Percentiles rank a stretch among this genome's conserved stretches.
Conservation (phyloP, 2,329 filamentous ascomycete species). For the Penicillium sp. region DNA sequence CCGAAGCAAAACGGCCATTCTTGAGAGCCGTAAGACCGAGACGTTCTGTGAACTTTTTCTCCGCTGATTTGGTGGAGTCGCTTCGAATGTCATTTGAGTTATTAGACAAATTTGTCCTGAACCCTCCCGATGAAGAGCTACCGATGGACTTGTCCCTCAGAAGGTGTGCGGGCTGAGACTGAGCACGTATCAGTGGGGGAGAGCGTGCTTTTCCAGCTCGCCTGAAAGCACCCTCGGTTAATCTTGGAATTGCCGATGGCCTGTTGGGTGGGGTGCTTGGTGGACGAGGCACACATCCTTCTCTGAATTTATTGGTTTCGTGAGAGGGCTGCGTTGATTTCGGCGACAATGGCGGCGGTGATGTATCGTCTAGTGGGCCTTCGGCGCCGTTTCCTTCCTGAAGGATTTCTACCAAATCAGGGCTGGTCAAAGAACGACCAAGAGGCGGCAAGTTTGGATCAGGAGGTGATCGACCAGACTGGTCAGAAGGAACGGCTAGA, state of each 20-base stretch:
- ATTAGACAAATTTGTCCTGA: conserved; percentile 24
- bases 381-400: conserved; percentile 7
- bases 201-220: conserved; percentile 40
- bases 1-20: conserved; percentile 47
- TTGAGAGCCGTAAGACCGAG: conserved; percentile 68
- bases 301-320: conserved; percentile 13
- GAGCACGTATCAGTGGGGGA: conserved; percentile 52
- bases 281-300: conserved; percentile 11
- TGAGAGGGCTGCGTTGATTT: conserved; percentile 1
- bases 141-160: conserved; percentile 30
- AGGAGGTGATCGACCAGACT: conserved; percentile 24
- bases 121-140: conserved; percentile 18
- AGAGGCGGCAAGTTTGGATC: conserved; percentile 9
- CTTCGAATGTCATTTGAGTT: conserved; percentile 23
- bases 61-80: conserved; percentile 44
- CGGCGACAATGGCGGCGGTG: conserved; percentile 5
- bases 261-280: conserved; percentile 27
- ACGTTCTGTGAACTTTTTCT: conserved; percentile 77
- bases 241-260: conserved; percentile 43
- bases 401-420: conserved; percentile 7
- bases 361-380: conserved; percentile 4
- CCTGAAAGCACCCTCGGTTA: conserved; percentile 37
- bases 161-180: conserved; percentile 51
- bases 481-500: conserved; percentile 49
- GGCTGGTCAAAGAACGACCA: conserved; percentile 5